Conservation (phyloP, 176 grass and related monocot species). For the Canna indica region DNA sequence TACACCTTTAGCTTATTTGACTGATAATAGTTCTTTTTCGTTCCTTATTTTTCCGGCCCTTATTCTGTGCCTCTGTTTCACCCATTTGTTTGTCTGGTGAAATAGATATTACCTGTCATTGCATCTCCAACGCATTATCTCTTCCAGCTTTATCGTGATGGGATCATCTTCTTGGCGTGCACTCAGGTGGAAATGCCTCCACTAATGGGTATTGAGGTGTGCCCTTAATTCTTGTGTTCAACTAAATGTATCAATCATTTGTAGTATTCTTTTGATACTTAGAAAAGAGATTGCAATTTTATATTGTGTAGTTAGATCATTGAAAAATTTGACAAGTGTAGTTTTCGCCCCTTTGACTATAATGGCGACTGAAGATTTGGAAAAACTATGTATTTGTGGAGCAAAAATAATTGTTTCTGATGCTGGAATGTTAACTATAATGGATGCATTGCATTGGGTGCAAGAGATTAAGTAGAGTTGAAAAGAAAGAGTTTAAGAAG, state of each 20-base stretch:
- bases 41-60: background rate
- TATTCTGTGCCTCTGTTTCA: background rate
- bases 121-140: slow-evolving; percentile 87
- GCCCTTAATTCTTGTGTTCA: background rate
- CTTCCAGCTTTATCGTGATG: slow-evolving; percentile 58
- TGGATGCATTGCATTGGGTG: background rate
- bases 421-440: background rate
- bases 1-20: no score
- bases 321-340: background rate
- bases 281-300: background rate
- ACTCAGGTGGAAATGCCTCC: slow-evolving; percentile 85
- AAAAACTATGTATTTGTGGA: background rate
- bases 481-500: background rate
- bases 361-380: background rate
- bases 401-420: background rate
- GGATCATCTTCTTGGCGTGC: slow-evolving; percentile 69
- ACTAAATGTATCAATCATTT: background rate
- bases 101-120: slow-evolving; percentile 63
- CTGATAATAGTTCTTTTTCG: no score
- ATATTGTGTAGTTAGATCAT: background rate
- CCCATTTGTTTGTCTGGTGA: slow-evolving; percentile 7
- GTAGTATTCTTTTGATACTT: background rate
- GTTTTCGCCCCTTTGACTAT: background rate
- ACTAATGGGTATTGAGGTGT: slow-evolving; percentile 69
- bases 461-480: background rate